Percentiles rank a stretch among this genome's conserved stretches.
These are phyloP conservation scores for Porcisia hertigi DNA, from an alignment of 208 protist species.

Conservation along the genomic window DNA sequence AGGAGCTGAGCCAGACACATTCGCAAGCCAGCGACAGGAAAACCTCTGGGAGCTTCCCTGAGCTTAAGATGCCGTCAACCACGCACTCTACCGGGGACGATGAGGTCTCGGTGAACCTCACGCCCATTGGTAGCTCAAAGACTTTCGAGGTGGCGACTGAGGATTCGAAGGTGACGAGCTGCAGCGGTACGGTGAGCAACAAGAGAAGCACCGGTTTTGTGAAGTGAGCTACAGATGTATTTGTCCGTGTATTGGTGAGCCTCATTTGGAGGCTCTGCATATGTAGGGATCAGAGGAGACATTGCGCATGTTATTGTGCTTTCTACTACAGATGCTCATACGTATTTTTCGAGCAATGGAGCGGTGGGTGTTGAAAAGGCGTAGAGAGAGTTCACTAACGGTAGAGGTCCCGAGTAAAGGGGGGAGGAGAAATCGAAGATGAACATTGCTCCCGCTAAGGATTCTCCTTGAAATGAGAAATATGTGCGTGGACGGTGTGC, in stretches of 20 bases:
- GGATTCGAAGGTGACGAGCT: neutral
- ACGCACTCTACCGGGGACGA: slow-evolving; percentile 16
- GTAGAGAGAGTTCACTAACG: neutral
- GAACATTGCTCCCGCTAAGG: neutral
- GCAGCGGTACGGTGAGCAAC: neutral
- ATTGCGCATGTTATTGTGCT: neutral
- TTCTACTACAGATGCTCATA: neutral
- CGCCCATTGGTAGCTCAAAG: slow-evolving; percentile 8
- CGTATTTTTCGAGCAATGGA: neutral
- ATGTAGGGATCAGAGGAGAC: neutral
- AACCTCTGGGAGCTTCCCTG: slow-evolving; percentile 24
- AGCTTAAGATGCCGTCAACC: slow-evolving; percentile 26
- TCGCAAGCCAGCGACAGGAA: slow-evolving; percentile 12
- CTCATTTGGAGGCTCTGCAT: neutral
- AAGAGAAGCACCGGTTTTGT: neutral
- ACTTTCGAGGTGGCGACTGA: neutral
- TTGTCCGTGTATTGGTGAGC: too few relatives aligned
- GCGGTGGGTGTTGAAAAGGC: neutral
- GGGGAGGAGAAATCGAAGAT: too few relatives aligned
- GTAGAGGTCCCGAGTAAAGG: neutral
- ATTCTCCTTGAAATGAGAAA: neutral
- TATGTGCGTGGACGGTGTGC: neutral
- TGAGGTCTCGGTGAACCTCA: neutral
- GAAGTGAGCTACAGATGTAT: neutral
- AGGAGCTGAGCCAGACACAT: slow-evolving; percentile 22